Conservation (phyloP, 495 filamentous ascomycete species). For the Podospora comata region DNA sequence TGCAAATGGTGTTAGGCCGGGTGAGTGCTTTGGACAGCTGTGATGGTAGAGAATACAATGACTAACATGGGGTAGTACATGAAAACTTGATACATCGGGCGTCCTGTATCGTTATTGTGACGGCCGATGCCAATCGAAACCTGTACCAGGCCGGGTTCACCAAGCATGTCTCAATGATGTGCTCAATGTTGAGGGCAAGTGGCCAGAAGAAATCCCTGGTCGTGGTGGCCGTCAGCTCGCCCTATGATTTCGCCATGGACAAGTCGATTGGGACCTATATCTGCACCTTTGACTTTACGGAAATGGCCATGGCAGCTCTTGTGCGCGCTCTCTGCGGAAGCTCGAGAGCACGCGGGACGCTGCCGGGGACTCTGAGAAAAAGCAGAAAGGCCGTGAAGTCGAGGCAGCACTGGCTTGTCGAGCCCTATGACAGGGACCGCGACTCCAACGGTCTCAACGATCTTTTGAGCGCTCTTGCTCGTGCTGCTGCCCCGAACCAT, state of each 20-base stretch:
- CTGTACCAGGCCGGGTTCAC: constrained; percentile 88
- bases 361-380: constrained; percentile 79
- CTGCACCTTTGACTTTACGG: constrained; percentile 92
- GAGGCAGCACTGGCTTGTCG: constrained; percentile 85
- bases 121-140: constrained; percentile 86
- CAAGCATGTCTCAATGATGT: constrained; percentile 92
- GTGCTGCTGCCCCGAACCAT: constrained; percentile 54
- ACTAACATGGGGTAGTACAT: constrained; percentile 52
- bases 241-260: constrained; percentile 94
- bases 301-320: constrained; percentile 78
- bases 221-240: constrained; percentile 86
- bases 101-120: constrained; percentile 79
- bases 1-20: constrained; percentile 77
- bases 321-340: constrained; percentile 81
- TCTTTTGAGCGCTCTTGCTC: constrained; percentile 61
- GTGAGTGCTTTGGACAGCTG: constrained; percentile 25
- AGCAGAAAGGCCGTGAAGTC: constrained; percentile 78
- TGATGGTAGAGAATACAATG: neutral
- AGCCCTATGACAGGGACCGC: constrained; percentile 73
- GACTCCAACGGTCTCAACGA: constrained; percentile 67
- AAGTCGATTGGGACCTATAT: constrained; percentile 80
- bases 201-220: constrained; percentile 69
- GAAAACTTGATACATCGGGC: constrained; percentile 86
- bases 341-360: constrained; percentile 62
- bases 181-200: constrained; percentile 54